These are phyloP conservation scores for Neoscytalidium dimidiatum DNA, from an alignment of 2,329 filamentous ascomycete genomes.

Conservation along the genomic window DNA sequence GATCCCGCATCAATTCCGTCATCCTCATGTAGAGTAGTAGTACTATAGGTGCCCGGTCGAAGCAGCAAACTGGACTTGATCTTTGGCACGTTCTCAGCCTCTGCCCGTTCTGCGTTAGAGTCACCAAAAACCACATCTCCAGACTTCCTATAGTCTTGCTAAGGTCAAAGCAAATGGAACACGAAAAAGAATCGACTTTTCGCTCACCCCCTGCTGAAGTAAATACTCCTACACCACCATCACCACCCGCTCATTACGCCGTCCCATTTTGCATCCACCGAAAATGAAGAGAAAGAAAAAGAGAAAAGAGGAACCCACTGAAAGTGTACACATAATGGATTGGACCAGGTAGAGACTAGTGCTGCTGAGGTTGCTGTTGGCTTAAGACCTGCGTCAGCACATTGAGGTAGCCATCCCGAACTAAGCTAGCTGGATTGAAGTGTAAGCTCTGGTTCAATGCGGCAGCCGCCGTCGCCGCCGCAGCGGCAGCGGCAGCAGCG, in stretches of 20 bases:
- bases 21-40: no score
- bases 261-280: background rate
- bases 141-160: no score
- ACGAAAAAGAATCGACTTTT: background rate
- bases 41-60: no score
- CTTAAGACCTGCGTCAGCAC: constrained; percentile 5
- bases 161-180: background rate
- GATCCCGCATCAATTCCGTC: no score
- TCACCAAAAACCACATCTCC: no score
- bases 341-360: background rate
- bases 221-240: background rate
- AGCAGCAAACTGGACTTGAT: no score
- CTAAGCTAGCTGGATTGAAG: constrained; percentile 12
- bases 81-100: no score
- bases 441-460: constrained; percentile 22
- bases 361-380: constrained; percentile 11
- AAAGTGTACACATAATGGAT: background rate
- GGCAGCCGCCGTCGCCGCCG: constrained; percentile 38
- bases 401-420: constrained; percentile 7
- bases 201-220: background rate
- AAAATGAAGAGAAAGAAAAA: background rate
- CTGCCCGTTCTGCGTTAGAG: no score
- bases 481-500: constrained; percentile 34
- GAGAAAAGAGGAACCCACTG: background rate
- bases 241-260: background rate